Base-by-base conservation (phyloP, 768 basidiomycete genomes). In the Mycena galopus region DNA sequence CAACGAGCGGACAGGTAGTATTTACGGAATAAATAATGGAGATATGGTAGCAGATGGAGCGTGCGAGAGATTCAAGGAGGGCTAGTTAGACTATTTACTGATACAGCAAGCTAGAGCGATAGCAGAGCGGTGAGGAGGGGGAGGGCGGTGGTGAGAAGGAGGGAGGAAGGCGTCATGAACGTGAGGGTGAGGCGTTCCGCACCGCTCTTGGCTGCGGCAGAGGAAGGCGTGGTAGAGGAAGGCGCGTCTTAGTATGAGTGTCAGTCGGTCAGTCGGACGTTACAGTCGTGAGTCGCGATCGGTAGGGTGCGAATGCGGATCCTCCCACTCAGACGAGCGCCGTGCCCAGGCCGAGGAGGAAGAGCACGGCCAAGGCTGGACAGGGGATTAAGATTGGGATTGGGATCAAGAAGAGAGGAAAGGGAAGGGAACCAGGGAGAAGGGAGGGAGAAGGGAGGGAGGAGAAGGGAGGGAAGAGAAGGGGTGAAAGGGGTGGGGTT, bases 241-340 rank as follows among this genome's bases (percentile, higher is more conserved):
- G 47, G 21, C 47, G 16, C 14, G 19, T 8, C 17, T 32, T 56
- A 56, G 55, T 30, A 32, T 6, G 23, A 19, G 17, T 53, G 17
- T 25, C 9, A 27, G 51, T 25, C 25, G 25, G 51, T 53, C 3
- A 29, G 23, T 32, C 3, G 55, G 27, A 10, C 14, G 53, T 50
- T 27, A 29, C n/a, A n/a, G n/a, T n/a, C n/a, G n/a, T n/a, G n/a
- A n/a, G n/a, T n/a, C n/a, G n/a, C n/a, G n/a, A n/a, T n/a, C n/a
- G n/a, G n/a, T n/a, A n/a, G n/a, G n/a, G n/a, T n/a, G n/a, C n/a
- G n/a, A n/a, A n/a, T n/a, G n/a, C n/a, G n/a, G n/a, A n/a, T n/a
- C n/a, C n/a, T n/a, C n/a, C n/a, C n/a, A 25, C 27, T 65, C 51
- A 57, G 58, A 67, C 58, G n/a, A 60, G 67, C 57, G 17, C 57